These are phyloP conservation scores for Phytophthora litchii DNA, from an alignment of 352 stramenopile species.

Conservation along the genomic window DNA sequence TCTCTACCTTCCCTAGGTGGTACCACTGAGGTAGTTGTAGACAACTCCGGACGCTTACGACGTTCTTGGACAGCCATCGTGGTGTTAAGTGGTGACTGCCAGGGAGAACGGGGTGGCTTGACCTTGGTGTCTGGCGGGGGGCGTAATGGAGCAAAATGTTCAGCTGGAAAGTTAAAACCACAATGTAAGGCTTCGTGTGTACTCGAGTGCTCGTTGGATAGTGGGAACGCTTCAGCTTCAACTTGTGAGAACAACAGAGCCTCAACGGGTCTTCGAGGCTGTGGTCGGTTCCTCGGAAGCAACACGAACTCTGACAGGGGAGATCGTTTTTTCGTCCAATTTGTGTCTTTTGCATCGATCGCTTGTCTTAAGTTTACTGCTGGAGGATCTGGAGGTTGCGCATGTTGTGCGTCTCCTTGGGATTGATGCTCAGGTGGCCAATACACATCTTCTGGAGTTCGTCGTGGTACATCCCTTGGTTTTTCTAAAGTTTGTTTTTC, in stretches of 20 bases:
- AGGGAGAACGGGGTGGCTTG: not conserved
- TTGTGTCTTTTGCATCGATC: not conserved
- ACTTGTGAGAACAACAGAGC: conserved; percentile 23
- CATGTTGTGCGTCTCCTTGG: not conserved
- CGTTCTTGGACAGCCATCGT: not conserved
- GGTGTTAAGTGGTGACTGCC: not conserved
- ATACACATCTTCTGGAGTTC: conserved; percentile 6
- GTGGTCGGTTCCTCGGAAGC: conserved; percentile 42
- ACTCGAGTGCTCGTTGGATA: conserved; percentile 1
- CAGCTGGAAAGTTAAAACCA: conserved; percentile 37
- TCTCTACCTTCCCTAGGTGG: conserved; percentile 2
- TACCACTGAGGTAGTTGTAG: not conserved
- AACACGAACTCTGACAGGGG: conserved; percentile 42
- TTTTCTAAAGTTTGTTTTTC: conserved; percentile 1
- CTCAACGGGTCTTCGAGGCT: conserved; percentile 43
- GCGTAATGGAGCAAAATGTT: conserved; percentile 18
- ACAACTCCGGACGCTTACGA: not conserved
- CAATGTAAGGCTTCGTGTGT: conserved; percentile 24
- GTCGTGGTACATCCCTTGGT: conserved; percentile 1
- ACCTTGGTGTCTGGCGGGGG: not conserved
- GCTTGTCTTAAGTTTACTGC: not conserved
- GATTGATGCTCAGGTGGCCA: conserved; percentile 10
- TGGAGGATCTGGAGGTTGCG: not conserved
- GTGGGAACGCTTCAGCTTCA: conserved; percentile 1
- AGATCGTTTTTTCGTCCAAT: conserved; percentile 17